Evolutionary conservation across 345 rosid species (phyloP), one percentile per base, ranked within the genome.

Genomic region (Citrus medica): DNA sequence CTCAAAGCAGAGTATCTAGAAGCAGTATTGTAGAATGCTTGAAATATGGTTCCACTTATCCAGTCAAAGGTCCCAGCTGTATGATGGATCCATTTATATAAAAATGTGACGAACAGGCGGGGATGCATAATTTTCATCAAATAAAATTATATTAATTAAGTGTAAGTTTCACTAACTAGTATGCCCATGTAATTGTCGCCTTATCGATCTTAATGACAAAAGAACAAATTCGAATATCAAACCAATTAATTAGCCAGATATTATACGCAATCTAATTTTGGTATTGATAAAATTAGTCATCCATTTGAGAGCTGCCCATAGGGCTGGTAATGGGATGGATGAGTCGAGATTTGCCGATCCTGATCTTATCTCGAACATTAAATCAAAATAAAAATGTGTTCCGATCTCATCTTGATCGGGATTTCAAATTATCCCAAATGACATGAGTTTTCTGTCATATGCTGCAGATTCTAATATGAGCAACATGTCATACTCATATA

Each of bases 391-490:
- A 13, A 46, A 46, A 10, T 12, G 1, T 46, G 17, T 13, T 0
- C 0, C 0, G 0, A 13, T 46, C 17, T 46, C 51, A 10, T 42
- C 0, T 0, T 12, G 4, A 46, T 13, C 0, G 5, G 1, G 0
- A 12, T 46, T 5, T 2, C 0, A 3, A 12, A 46, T 13, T 10
- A 10, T 2, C 0, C 0, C 0, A 4, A 3, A 42, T 42, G 16
- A 46, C 3, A 46, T 3, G 0, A 0, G 0, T 13, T 46, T 46
- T 46, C 0, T 13, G 0, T 46, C 1, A 46, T 3, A 46, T 1
- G 2, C 0, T 13, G 3, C 0, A 46, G 0, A 46, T 46, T 46
- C 1, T 3, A 12, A 3, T 0, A 46, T 3, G 4, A 12, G 0
- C 1, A 46, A 46, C 0, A 12, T 46, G 17, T 12, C 16, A 46